phyloP scores from a whole-genome alignment of 169 alveolate species.

The Plasmodium falciparum region DNA sequence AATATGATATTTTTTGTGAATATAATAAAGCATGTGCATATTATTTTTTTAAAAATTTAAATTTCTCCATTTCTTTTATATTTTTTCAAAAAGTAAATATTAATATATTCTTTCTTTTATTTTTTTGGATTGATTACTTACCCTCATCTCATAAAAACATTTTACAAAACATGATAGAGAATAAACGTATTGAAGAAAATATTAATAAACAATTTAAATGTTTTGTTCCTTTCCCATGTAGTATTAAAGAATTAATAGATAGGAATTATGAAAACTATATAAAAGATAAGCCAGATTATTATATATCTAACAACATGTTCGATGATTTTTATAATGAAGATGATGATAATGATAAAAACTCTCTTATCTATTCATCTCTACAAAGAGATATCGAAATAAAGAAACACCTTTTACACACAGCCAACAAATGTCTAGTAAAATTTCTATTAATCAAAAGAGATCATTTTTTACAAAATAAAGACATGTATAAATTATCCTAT shows the following conservation, averaged over 20 bases:
- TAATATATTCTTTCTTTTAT: conserved; percentile 21
- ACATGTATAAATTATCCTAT: not conserved
- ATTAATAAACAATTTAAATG: not conserved
- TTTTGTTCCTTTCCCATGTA: conserved; percentile 1
- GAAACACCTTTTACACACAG: conserved; percentile 16
- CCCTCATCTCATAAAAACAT: not conserved
- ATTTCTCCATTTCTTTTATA: conserved; percentile 31
- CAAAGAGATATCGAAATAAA: conserved; percentile 2
- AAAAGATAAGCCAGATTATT: not conserved
- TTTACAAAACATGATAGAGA: not conserved
- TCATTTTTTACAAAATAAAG: not conserved
- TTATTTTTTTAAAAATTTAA: conserved; percentile 2
- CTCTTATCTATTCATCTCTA: not conserved
- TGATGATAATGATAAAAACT: not conserved
- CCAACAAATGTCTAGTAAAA: conserved; percentile 30
- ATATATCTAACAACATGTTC: not conserved
- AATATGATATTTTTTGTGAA: conserved; percentile 2
- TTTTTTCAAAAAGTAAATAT: conserved; percentile 22
- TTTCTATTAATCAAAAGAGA: conserved; percentile 23
- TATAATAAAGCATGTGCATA: conserved; percentile 71
- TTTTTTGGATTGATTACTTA: conserved; percentile 29
- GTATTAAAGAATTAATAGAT: conserved; percentile 8
- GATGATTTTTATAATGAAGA: not conserved
- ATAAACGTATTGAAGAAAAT: not conserved
- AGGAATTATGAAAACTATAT: not conserved